A percentile compares a stretch with the other conserved stretches of the same genome.
These are phyloP conservation scores for Chenopodium berlandieri DNA, from an alignment of 148 eudicot genomes.

Conservation along the genomic window DNA sequence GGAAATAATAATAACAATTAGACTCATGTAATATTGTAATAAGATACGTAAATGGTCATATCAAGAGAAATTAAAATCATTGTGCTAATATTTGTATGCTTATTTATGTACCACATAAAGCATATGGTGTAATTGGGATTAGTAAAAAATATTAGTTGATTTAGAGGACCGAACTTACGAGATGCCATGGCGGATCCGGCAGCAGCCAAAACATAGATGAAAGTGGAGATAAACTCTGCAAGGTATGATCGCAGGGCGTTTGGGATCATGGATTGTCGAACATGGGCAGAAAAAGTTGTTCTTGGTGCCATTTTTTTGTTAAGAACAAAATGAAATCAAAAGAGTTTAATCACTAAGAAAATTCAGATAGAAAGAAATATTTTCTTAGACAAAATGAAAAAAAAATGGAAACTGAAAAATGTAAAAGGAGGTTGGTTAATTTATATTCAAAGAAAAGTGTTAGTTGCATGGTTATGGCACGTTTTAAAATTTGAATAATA, in stretches of 20 bases:
- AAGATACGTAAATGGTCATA: no score
- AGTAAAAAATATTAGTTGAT: not conserved
- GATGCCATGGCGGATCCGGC: constrained; percentile 77
- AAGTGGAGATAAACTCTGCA: constrained; percentile 91
- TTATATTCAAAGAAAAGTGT: not conserved
- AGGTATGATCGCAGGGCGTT: constrained; percentile 70
- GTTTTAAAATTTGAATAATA: constrained; percentile 14
- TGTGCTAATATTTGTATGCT: no score
- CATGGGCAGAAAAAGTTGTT: constrained; percentile 44
- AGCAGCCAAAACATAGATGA: constrained; percentile 74
- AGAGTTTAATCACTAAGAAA: not conserved
- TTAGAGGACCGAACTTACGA: constrained; percentile 29
- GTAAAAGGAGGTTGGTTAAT: not conserved
- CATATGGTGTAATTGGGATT: not conserved
- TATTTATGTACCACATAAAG: not conserved
- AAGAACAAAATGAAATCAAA: no score
- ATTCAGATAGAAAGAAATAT: not conserved
- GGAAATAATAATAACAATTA: no score
- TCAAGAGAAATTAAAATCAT: no score
- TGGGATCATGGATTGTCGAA: constrained; percentile 52
- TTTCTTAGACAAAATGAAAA: not conserved
- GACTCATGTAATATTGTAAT: no score
- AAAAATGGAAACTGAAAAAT: constrained; percentile 15
- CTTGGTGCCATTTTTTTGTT: constrained; percentile 31
- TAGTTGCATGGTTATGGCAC: not conserved